Conservation (phyloP, 768 basidiomycete species). For the Boletus edulis region DNA sequence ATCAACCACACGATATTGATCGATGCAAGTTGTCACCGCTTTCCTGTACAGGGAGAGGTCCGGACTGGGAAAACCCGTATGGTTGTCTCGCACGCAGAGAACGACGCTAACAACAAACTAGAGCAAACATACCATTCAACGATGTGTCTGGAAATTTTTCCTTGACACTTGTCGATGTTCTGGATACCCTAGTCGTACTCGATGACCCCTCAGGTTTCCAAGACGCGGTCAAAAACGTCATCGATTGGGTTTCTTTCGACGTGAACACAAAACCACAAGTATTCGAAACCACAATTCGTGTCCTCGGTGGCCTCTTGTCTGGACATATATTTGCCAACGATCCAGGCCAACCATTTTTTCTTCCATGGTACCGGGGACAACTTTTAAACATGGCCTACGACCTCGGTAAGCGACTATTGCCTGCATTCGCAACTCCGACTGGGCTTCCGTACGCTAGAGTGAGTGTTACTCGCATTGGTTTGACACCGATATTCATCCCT, state of each 20-base stretch:
- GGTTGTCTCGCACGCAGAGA: conserved; percentile 28
- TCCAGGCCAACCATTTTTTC: conserved; percentile 60
- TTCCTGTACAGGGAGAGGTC: conserved; percentile 84
- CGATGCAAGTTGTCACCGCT: conserved; percentile 73
- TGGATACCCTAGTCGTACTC: conserved; percentile 91
- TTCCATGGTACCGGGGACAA: conserved; percentile 85
- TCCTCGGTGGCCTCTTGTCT: conserved; percentile 85
- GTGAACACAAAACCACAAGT: conserved; percentile 97
- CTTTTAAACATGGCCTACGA: conserved; percentile 81
- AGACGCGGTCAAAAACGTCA: conserved; percentile 77
- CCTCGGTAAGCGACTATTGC: conserved; percentile 80
- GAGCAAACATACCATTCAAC: conserved; percentile 75
- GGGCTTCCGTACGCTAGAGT: conserved; percentile 93
- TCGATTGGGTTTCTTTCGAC: conserved; percentile 85
- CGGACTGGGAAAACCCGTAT: conserved; percentile 81
- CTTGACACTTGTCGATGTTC: conserved; percentile 73
- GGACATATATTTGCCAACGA: conserved; percentile 81
- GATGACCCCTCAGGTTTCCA: conserved; percentile 78
- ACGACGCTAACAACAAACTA: conserved; percentile 24
- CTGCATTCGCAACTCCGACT: conserved; percentile 89
- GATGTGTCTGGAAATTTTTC: conserved; percentile 96
- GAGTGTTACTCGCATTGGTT: conserved; percentile 4
- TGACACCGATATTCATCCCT: conserved; percentile 1
- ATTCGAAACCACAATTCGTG: conserved; percentile 95
- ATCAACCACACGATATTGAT: conserved; percentile 13